These are phyloP conservation scores for Borovskyia barvae DNA, from an alignment of 208 protist genomes.

Conservation along the genomic window DNA sequence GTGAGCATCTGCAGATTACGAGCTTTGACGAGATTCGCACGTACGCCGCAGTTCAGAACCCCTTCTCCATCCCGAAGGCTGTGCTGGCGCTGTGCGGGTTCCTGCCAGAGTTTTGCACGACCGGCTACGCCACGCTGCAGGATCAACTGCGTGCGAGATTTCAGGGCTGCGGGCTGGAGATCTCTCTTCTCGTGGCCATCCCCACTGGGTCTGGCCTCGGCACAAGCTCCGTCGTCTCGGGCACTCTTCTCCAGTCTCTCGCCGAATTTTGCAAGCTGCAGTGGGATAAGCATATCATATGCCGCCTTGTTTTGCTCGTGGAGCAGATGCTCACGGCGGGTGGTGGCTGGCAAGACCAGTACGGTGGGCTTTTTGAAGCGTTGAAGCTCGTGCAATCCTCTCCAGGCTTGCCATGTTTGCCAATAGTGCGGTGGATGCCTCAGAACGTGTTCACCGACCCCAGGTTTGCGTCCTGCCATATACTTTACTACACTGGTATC, in stretches of 20 bases:
- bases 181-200: slow-evolving; percentile 50
- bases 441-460: slow-evolving; percentile 39
- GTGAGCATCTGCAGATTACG: slow-evolving; percentile 11
- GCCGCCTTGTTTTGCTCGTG: slow-evolving; percentile 46
- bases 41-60: slow-evolving; percentile 37
- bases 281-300: slow-evolving; percentile 43
- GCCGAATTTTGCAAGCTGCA: slow-evolving; percentile 37
- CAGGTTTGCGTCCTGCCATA: slow-evolving; percentile 26
- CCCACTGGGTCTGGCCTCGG: slow-evolving; percentile 63
- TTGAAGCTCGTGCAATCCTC: slow-evolving; percentile 45
- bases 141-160: slow-evolving; percentile 37
- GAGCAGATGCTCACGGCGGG: slow-evolving; percentile 74
- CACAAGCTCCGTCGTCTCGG: slow-evolving; percentile 63
- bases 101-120: slow-evolving; percentile 38
- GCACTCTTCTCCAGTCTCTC: slow-evolving; percentile 42
- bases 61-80: slow-evolving; percentile 66
- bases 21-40: slow-evolving; percentile 42
- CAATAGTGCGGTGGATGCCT: slow-evolving; percentile 42
- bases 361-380: slow-evolving; percentile 47
- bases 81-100: slow-evolving; percentile 51
- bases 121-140: slow-evolving; percentile 25
- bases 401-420: slow-evolving; percentile 29
- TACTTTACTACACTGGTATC: slow-evolving; percentile 70
- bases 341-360: slow-evolving; percentile 73
- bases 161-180: slow-evolving; percentile 43